Evolutionary conservation across 371 early-diverging fungal genomes (phyloP).

Genomic region (Mortierella sp.): DNA sequence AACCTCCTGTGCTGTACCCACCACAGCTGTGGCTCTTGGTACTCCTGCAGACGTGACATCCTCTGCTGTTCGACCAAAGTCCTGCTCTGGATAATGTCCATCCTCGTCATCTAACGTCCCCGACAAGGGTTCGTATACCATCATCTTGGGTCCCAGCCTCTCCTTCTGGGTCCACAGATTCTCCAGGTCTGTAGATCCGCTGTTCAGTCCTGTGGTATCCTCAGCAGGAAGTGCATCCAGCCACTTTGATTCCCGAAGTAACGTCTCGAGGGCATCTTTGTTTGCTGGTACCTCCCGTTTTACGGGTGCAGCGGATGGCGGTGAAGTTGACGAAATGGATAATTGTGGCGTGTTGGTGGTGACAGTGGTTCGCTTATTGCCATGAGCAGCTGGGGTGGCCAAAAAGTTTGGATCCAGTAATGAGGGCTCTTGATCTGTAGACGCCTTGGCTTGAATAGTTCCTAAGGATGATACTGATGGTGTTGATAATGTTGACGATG

Average conservation of each 20-base stretch:
- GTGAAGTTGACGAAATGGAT: conserved; percentile 9
- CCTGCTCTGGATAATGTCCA: background rate
- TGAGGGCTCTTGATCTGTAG: conserved; percentile 13
- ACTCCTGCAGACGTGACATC: background rate
- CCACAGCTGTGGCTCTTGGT: background rate
- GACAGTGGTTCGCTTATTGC: conserved; percentile 18
- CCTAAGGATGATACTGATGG: background rate
- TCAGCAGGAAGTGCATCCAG: conserved; percentile 39
- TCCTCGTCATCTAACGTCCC: conserved; percentile 1
- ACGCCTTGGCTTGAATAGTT: no score
- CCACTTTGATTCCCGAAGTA: conserved; percentile 47
- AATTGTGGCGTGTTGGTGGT: background rate
- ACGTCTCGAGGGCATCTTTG: conserved; percentile 36
- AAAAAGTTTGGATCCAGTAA: conserved; percentile 40
- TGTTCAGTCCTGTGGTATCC: conserved; percentile 43
- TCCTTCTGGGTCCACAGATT: conserved; percentile 24
- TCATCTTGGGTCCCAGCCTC: conserved; percentile 45
- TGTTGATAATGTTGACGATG: background rate
- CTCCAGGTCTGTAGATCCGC: conserved; percentile 8
- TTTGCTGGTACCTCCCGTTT: conserved; percentile 14
- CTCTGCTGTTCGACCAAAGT: background rate
- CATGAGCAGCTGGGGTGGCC: conserved; percentile 47
- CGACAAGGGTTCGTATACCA: conserved; percentile 34
- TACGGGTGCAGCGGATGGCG: background rate
- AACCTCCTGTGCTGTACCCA: background rate